phyloP scores from a whole-genome alignment of 805 yeast genomes.

The Candida broadrunensis region DNA sequence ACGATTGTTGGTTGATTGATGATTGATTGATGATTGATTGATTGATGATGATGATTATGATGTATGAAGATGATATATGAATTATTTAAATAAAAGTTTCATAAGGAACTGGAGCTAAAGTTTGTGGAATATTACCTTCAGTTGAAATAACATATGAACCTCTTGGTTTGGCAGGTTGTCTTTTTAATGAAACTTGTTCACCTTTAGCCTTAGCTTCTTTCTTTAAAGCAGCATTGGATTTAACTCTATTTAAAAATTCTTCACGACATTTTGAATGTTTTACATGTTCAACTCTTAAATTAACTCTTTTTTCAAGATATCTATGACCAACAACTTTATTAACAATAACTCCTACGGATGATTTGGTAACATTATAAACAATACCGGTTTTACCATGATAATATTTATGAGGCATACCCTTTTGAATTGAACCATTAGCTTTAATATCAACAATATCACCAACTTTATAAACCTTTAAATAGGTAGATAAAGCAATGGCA shows the following conservation, averaged over 20 bases:
- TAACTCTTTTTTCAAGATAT: conserved; percentile 97
- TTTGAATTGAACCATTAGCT: conserved; percentile 98
- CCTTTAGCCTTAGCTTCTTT: conserved; percentile 94
- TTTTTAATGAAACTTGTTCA: conserved; percentile 86
- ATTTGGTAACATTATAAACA: conserved; percentile 97
- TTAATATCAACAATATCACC: conserved; percentile 99
- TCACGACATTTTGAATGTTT: conserved; percentile 99
- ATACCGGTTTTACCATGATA: conserved; percentile 99
- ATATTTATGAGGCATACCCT: conserved; percentile 99
- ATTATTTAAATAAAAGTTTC: conserved; percentile 93
- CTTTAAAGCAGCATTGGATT: conserved; percentile 91
- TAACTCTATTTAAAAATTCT: conserved; percentile 98
- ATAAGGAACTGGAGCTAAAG: conserved; percentile 98
- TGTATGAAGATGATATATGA: neutral
- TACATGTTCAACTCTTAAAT: conserved; percentile 97
- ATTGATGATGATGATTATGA: no score
- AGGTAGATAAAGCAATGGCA: conserved; percentile 88
- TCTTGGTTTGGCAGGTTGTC: conserved; percentile 99
- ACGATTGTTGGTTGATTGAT: no score
- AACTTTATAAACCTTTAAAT: conserved; percentile 96
- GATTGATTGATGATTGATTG: no score
- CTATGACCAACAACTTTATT: conserved; percentile 99
- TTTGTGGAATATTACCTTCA: conserved; percentile 84
- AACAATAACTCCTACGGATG: conserved; percentile 96
- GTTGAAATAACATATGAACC: conserved; percentile 81